Evolutionary conservation across 805 yeast genomes (phyloP).

Genomic region (Suhomyces pyralidae): DNA sequence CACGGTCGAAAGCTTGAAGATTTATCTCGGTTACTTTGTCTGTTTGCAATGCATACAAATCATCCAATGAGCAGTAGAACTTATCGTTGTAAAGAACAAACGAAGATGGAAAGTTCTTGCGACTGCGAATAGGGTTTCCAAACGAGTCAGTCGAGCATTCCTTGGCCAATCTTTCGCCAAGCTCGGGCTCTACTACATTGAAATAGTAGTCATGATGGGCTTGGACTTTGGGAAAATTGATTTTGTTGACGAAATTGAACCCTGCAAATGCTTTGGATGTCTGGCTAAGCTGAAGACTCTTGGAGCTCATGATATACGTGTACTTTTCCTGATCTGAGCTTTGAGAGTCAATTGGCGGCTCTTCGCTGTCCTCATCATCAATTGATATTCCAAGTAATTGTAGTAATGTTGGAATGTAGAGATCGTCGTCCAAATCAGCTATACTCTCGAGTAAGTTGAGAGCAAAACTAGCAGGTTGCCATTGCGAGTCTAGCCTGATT

Average conservation of each 20-base stretch:
- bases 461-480: slow-evolving; percentile 41
- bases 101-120: slow-evolving; percentile 20
- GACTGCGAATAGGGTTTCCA: slow-evolving; percentile 24
- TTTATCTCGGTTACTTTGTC: slow-evolving; percentile 26
- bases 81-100: slow-evolving; percentile 55
- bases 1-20: slow-evolving; percentile 54
- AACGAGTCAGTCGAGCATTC: slow-evolving; percentile 30
- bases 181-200: slow-evolving; percentile 26
- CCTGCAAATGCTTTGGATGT: slow-evolving; percentile 29
- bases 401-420: slow-evolving; percentile 27
- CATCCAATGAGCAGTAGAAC: slow-evolving; percentile 64
- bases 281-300: slow-evolving; percentile 6
- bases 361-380: slow-evolving; percentile 7
- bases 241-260: slow-evolving; percentile 45
- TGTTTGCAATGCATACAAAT: slow-evolving; percentile 75
- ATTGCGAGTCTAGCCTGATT: slow-evolving; percentile 33
- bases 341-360: background rate
- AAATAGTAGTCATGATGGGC: slow-evolving; percentile 58
- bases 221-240: slow-evolving; percentile 59
- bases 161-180: slow-evolving; percentile 13
- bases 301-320: background rate
- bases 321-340: slow-evolving; percentile 6
- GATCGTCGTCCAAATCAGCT: slow-evolving; percentile 30
- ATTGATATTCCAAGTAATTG: slow-evolving; percentile 11
- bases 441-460: slow-evolving; percentile 44